Evolutionary conservation across 129 eudicot genomes (phyloP).

Genomic region (Artemisia annua): DNA sequence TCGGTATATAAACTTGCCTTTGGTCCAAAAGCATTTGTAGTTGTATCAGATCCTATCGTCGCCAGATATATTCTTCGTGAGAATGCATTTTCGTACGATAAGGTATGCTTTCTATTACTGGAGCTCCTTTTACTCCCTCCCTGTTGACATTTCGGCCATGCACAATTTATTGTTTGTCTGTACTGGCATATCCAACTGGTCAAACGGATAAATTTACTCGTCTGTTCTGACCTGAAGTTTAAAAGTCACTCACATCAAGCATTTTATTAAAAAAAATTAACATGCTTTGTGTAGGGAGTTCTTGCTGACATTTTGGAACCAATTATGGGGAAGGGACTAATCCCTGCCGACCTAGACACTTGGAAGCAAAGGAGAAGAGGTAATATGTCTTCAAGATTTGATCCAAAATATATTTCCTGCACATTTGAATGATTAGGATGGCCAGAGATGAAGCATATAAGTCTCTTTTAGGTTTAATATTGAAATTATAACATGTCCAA

Average conservation of each 20-base stretch:
- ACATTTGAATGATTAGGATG: too few species aligned
- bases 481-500: background rate
- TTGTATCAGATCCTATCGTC: constrained; percentile 95
- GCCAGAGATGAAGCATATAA: too few species aligned
- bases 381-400: constrained; percentile 9
- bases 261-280: too few species aligned
- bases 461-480: too few species aligned
- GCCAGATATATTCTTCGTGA: constrained; percentile 96
- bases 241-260: too few species aligned
- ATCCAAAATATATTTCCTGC: too few species aligned
- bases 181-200: background rate
- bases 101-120: constrained; percentile 50
- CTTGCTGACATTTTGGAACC: constrained; percentile 99
- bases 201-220: background rate
- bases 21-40: constrained; percentile 99
- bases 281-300: constrained; percentile 66
- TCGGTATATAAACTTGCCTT: constrained; percentile 95
- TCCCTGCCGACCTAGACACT: constrained; percentile 95
- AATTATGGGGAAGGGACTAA: constrained; percentile 99
- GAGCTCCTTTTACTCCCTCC: background rate
- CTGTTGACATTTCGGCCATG: background rate
- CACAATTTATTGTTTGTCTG: background rate
- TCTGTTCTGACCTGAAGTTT: too few species aligned
- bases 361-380: constrained; percentile 99
- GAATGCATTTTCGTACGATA: constrained; percentile 94